Evolutionary conservation across 2,329 filamentous ascomycete genomes (phyloP).

Genomic region (Aphanoascus verrucosus): DNA sequence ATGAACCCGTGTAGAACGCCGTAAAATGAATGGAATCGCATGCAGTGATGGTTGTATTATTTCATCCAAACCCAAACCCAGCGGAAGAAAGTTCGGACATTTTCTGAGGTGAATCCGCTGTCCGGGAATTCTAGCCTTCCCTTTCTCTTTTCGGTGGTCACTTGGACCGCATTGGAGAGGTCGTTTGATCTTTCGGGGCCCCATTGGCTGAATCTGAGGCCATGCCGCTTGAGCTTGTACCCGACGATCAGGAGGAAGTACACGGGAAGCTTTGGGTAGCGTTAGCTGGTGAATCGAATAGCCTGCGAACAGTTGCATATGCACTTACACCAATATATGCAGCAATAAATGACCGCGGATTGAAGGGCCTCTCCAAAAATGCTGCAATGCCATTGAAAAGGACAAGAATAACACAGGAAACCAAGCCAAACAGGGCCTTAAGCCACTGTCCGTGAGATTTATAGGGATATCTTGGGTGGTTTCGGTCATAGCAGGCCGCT

Average conservation of each 20-base stretch:
- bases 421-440: slow-evolving; percentile 21
- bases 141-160: slow-evolving; percentile 24
- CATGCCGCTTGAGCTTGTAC: slow-evolving; percentile 32
- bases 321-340: slow-evolving; percentile 34
- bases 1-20: background rate
- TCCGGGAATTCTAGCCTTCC: slow-evolving; percentile 31
- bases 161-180: slow-evolving; percentile 30
- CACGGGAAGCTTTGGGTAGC: slow-evolving; percentile 24
- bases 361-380: slow-evolving; percentile 24
- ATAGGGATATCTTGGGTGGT: slow-evolving; percentile 22
- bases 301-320: background rate
- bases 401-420: slow-evolving; percentile 17
- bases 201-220: slow-evolving; percentile 26
- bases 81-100: slow-evolving; percentile 21
- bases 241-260: slow-evolving; percentile 31
- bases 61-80: slow-evolving; percentile 35
- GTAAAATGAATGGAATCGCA: background rate
- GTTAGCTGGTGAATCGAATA: background rate
- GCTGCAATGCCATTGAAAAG: slow-evolving; percentile 19
- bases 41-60: slow-evolving; percentile 16
- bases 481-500: slow-evolving; percentile 18
- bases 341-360: slow-evolving; percentile 29
- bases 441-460: slow-evolving; percentile 23
- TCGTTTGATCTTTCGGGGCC: slow-evolving; percentile 30
- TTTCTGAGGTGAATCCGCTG: slow-evolving; percentile 26